phyloP scores from a whole-genome alignment of 1,284 basidiomycete species.

The Cystobasidium pallidum region DNA sequence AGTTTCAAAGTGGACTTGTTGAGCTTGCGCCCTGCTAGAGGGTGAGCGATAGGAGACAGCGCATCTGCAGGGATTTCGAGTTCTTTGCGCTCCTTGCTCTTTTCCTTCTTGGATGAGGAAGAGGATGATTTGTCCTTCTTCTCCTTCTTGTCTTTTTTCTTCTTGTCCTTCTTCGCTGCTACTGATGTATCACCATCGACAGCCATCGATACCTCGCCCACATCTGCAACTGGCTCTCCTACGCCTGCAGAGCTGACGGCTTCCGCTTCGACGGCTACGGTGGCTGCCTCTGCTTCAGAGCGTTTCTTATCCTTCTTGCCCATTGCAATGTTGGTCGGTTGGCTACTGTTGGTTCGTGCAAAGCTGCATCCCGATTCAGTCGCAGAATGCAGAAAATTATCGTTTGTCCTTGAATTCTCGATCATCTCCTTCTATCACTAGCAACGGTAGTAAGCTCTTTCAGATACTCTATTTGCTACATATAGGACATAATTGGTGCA shows the following conservation, averaged over 20 bases:
- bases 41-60: slow-evolving; percentile 84
- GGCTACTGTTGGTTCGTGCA: background rate
- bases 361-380: background rate
- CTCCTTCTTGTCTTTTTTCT: slow-evolving; percentile 36
- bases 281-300: slow-evolving; percentile 26
- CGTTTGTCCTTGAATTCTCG: background rate
- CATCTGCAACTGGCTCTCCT: slow-evolving; percentile 11
- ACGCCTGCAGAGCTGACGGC: slow-evolving; percentile 24
- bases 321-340: background rate
- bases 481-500: background rate
- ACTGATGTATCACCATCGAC: slow-evolving; percentile 23
- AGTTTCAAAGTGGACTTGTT: slow-evolving; percentile 89
- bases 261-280: slow-evolving; percentile 4
- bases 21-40: slow-evolving; percentile 87
- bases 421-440: background rate
- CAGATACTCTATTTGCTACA: too few relatives aligned
- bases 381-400: background rate
- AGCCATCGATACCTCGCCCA: slow-evolving; percentile 21
- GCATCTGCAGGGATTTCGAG: slow-evolving; percentile 74
- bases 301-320: slow-evolving; percentile 29
- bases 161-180: slow-evolving; percentile 33
- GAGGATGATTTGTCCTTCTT: slow-evolving; percentile 24
- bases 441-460: too few relatives aligned
- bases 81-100: slow-evolving; percentile 57
- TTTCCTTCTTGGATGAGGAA: slow-evolving; percentile 48